Evolutionary conservation across 1,139 yeast species (phyloP).

Genomic region (Pichia norvegensis): DNA sequence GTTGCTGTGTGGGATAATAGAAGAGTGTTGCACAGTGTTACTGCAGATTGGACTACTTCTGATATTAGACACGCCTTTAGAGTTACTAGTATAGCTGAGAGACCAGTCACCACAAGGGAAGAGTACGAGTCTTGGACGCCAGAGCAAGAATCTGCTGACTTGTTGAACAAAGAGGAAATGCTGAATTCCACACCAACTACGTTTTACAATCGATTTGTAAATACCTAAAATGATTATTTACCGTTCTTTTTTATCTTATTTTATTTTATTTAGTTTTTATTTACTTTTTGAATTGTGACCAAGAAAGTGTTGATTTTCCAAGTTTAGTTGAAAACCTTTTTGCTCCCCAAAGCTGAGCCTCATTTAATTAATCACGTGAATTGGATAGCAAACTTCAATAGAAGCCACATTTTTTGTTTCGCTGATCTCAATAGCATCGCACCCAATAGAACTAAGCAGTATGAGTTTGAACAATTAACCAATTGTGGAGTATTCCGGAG

Average conservation of each 20-base stretch:
- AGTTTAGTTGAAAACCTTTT: no score
- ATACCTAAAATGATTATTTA: background rate
- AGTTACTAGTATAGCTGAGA: constrained; percentile 56
- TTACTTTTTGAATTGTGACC: background rate
- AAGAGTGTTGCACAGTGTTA: constrained; percentile 54
- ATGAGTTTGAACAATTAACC: no score
- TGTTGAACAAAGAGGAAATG: constrained; percentile 3
- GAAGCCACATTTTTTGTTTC: no score
- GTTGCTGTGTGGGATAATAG: constrained; percentile 72
- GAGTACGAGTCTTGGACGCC: constrained; percentile 30
- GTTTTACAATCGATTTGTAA: background rate
- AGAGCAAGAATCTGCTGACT: constrained; percentile 29
- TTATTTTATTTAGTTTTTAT: background rate
- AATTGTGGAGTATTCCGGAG: no score
- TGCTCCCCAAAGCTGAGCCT: no score
- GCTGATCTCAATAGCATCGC: no score
- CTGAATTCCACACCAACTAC: background rate
- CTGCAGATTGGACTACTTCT: constrained; percentile 51
- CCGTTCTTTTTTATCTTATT: background rate
- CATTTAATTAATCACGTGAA: no score
- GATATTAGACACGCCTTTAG: constrained; percentile 60
- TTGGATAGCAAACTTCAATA: no score
- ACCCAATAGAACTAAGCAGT: no score
- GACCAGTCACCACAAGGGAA: constrained; percentile 24
- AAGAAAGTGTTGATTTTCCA: background rate